Conservation (phyloP, 2,329 filamentous ascomycete species). For the Xylaria arbuscula region DNA sequence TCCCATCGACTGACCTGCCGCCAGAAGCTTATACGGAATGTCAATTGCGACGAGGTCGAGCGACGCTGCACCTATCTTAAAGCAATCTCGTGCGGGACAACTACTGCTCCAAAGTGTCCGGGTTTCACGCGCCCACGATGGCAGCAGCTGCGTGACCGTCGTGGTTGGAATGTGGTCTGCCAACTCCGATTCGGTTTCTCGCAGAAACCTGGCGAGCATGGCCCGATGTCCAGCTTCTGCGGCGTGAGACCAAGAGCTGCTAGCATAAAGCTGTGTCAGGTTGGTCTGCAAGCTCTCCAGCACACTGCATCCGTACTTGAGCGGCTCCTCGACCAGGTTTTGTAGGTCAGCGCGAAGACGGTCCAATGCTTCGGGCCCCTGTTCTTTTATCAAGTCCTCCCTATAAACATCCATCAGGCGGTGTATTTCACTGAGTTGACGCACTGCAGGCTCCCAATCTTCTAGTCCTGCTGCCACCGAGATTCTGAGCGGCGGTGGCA, state of each 20-base stretch:
- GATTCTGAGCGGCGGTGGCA: background rate
- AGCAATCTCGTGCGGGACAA: conserved; percentile 1
- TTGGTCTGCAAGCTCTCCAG: background rate
- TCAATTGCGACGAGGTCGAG: background rate
- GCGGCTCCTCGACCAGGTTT: background rate
- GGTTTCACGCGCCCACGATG: background rate
- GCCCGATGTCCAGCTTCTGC: background rate
- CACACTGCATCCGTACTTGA: background rate
- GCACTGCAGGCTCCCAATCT: background rate
- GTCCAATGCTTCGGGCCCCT: background rate
- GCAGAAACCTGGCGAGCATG: background rate
- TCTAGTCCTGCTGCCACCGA: background rate
- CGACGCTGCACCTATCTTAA: background rate
- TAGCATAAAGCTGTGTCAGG: background rate
- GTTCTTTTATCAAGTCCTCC: background rate
- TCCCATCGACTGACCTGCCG: background rate
- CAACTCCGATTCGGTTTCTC: background rate
- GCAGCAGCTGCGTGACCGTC: background rate
- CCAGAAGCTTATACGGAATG: background rate
- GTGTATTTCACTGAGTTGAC: background rate
- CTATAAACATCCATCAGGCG: background rate
- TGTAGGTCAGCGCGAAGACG: background rate
- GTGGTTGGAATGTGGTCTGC: background rate
- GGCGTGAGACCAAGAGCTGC: background rate
- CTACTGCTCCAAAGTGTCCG: background rate